phyloP scores from a whole-genome alignment of 2,329 filamentous ascomycete species.

The Delphinella strobiligena region DNA sequence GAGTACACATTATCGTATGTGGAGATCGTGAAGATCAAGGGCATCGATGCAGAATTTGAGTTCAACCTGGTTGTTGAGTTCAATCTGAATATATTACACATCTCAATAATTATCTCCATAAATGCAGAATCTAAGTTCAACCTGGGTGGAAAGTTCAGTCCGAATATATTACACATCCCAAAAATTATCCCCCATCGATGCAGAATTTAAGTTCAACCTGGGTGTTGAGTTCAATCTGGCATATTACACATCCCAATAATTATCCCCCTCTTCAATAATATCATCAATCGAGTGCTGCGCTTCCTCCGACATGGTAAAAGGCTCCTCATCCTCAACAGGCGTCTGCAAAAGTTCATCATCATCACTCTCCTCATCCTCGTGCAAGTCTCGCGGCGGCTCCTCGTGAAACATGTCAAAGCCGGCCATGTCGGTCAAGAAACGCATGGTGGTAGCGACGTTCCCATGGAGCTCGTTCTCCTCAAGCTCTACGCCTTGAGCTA shows the following conservation, averaged over 20 bases:
- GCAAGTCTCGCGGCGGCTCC: constrained; percentile 6
- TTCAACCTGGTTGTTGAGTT: too few species aligned
- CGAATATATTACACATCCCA: too few species aligned
- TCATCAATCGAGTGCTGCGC: background rate
- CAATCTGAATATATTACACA: too few species aligned
- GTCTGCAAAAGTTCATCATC: background rate
- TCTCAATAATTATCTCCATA: too few species aligned
- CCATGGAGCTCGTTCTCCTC: constrained; percentile 2
- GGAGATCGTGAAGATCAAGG: too few species aligned
- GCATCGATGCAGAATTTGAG: too few species aligned
- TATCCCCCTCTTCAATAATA: background rate
- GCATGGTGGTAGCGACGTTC: constrained; percentile 3
- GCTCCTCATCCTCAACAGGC: background rate
- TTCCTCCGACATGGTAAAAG: background rate
- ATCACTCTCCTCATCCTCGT: background rate
- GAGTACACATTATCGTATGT: too few species aligned
- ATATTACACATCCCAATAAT: background rate
- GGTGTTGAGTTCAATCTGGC: too few species aligned
- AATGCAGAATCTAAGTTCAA: too few species aligned
- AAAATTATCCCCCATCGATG: too few species aligned
- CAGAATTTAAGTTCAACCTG: too few species aligned
- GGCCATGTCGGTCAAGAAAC: constrained; percentile 5
- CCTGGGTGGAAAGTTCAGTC: too few species aligned
- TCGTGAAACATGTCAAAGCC: constrained; percentile 8
- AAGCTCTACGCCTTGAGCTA: constrained; percentile 1